Conservation (phyloP, 805 yeast species). For the Monosporozyma unispora region DNA sequence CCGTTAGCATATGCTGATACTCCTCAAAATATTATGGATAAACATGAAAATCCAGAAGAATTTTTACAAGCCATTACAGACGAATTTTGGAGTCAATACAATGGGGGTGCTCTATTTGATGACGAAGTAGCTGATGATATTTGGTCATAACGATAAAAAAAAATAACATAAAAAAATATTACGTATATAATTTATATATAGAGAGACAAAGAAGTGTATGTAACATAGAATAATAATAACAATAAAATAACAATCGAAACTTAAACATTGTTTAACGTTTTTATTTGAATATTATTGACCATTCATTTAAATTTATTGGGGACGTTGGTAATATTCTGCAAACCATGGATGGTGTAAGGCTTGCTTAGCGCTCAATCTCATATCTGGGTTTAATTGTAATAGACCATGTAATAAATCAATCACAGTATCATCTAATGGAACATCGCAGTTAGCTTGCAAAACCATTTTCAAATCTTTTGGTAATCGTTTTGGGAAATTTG, state of each 20-base stretch:
- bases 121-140: not conserved
- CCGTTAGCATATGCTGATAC: not conserved
- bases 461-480: constrained; percentile 49
- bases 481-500: constrained; percentile 86
- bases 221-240: not conserved
- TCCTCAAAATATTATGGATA: not conserved
- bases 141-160: not conserved
- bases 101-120: constrained; percentile 12
- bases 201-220: not conserved
- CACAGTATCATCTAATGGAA: constrained; percentile 21
- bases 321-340: constrained; percentile 27
- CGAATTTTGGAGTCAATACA: constrained; percentile 17
- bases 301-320: not conserved
- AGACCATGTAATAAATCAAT: constrained; percentile 30
- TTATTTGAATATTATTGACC: not conserved
- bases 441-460: constrained; percentile 24
- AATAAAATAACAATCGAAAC: not conserved
- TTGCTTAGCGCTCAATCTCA: constrained; percentile 42
- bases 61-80: constrained; percentile 10
- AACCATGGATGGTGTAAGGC: constrained; percentile 41
- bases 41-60: constrained; percentile 3
- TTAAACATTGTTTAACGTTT: not conserved
- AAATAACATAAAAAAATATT: not conserved
- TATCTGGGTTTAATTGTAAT: constrained; percentile 45
- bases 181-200: not conserved